Conservation (phyloP, 345 rosid genomes). For the Populus deltoides region DNA sequence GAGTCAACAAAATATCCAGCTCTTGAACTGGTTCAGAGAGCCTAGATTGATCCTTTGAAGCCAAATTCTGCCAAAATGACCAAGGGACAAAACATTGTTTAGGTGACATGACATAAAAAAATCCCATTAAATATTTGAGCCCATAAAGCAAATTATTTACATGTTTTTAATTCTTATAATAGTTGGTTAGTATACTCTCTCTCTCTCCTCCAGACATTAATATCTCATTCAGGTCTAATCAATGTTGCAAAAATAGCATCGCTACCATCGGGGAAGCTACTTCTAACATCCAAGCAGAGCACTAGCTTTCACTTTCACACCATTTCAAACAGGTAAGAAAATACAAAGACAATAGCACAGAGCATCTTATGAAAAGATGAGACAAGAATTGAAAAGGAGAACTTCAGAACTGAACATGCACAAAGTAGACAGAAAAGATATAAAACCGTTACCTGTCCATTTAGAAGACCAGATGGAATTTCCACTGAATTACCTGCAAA, state of each 20-base stretch:
- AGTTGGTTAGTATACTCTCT: not conserved
- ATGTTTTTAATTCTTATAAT: not conserved
- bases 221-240: not conserved
- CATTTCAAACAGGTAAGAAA: not conserved
- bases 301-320: not conserved
- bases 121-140: not conserved
- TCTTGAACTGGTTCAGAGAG: constrained; percentile 77
- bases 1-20: constrained; percentile 78
- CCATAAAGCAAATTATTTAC: not conserved
- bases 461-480: constrained; percentile 63
- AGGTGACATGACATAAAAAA: not conserved
- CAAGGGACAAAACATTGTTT: constrained; percentile 15
- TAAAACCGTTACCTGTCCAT: constrained; percentile 54
- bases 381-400: not conserved
- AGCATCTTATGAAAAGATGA: not conserved
- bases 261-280: not conserved
- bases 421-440: not conserved
- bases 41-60: constrained; percentile 76
- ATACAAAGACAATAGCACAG: not conserved
- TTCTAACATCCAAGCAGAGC: not conserved
- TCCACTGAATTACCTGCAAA: constrained; percentile 95
- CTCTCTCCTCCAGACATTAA: not conserved
- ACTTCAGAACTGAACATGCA: not conserved
- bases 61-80: constrained; percentile 53
- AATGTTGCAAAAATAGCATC: not conserved